These are phyloP conservation scores for Aphanoascus verrucosus DNA, from an alignment of 2,329 filamentous ascomycete species.

Conservation along the genomic window DNA sequence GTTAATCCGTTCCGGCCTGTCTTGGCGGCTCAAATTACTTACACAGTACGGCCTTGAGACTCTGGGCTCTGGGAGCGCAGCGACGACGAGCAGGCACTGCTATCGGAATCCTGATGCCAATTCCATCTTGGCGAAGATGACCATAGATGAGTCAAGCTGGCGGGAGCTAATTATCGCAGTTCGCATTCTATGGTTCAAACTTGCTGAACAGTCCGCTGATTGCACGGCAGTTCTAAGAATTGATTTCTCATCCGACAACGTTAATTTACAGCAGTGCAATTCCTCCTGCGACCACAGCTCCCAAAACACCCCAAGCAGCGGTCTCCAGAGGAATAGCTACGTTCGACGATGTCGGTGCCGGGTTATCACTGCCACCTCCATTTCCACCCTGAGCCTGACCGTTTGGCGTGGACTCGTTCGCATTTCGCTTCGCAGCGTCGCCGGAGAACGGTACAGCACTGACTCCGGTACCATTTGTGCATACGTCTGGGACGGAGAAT, in stretches of 20 bases:
- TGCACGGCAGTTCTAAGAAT: not conserved
- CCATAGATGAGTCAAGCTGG: too few relatives aligned
- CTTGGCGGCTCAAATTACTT: too few relatives aligned
- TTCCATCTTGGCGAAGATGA: too few relatives aligned
- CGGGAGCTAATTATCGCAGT: too few relatives aligned
- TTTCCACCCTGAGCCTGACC: slow-evolving; percentile 22
- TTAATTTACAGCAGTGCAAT: slow-evolving; percentile 23
- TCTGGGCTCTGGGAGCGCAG: too few relatives aligned
- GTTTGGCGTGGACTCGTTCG: slow-evolving; percentile 34
- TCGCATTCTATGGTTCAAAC: too few relatives aligned
- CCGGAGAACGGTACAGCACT: slow-evolving; percentile 36
- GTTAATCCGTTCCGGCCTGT: not conserved
- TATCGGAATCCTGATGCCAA: too few relatives aligned
- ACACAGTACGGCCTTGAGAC: too few relatives aligned
- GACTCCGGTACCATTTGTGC: slow-evolving; percentile 50
- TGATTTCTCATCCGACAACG: not conserved
- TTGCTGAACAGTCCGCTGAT: not conserved
- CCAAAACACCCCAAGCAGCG: slow-evolving; percentile 30
- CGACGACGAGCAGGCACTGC: too few relatives aligned
- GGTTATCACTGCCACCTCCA: not conserved
- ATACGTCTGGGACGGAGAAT: slow-evolving; percentile 39
- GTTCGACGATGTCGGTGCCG: slow-evolving; percentile 20
- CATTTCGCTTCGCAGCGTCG: slow-evolving; percentile 30
- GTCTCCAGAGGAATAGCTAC: slow-evolving; percentile 26
- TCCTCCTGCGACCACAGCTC: slow-evolving; percentile 26